phyloP scores from a whole-genome alignment of 352 stramenopile genomes.

The Phytophthora vignae region DNA sequence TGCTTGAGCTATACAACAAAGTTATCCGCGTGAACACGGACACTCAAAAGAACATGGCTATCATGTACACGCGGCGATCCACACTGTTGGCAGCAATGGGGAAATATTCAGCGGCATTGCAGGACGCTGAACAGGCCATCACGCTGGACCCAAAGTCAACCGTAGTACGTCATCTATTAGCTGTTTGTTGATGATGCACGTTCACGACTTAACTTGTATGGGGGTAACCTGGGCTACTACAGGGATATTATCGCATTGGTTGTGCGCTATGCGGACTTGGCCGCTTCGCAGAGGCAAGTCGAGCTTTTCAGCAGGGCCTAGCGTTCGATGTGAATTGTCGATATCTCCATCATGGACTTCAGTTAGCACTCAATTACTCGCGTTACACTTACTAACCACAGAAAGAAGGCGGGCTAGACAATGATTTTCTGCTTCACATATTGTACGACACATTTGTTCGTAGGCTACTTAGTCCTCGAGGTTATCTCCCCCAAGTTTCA shows the following conservation, averaged over 20 bases:
- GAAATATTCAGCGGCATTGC: constrained; percentile 49
- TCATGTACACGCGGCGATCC: constrained; percentile 64
- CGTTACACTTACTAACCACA: constrained; percentile 25
- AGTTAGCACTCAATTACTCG: constrained; percentile 49
- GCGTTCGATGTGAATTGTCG: constrained; percentile 66
- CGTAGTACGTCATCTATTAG: constrained; percentile 42
- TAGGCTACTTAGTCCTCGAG: not conserved
- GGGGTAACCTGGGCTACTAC: not conserved
- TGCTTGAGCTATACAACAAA: constrained; percentile 77
- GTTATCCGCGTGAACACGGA: constrained; percentile 64
- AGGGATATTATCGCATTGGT: constrained; percentile 80
- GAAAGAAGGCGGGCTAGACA: not conserved
- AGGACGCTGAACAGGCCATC: constrained; percentile 65
- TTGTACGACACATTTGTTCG: constrained; percentile 1
- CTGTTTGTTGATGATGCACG: not conserved
- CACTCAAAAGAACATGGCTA: constrained; percentile 60
- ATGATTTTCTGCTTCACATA: not conserved
- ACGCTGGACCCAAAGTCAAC: constrained; percentile 57
- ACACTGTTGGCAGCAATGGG: constrained; percentile 67
- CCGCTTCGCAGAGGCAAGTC: constrained; percentile 61
- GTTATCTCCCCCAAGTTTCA: not conserved
- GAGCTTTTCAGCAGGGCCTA: constrained; percentile 69
- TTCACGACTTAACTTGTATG: not conserved
- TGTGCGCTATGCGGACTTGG: constrained; percentile 63
- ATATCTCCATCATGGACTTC: constrained; percentile 65